Evolutionary conservation across 2,329 filamentous ascomycete genomes (phyloP), one percentile per base, ranked within the genome.

Genomic region (Neurospora sp.): DNA sequence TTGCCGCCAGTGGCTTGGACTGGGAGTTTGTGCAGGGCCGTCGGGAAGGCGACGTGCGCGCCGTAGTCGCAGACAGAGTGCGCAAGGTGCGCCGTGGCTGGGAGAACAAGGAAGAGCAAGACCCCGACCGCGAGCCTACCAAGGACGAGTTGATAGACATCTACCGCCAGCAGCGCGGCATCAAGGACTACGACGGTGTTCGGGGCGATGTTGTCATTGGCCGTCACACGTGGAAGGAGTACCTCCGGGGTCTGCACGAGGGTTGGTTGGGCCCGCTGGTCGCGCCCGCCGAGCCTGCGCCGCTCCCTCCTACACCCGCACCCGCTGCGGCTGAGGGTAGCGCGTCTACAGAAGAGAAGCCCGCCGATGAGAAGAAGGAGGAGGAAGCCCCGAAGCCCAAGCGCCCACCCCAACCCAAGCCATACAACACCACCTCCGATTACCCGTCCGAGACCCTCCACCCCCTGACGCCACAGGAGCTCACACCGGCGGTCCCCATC

Each of bases 181-280:
- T 95, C 10, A 84, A 83, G 36, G 88, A 92, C 40, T 95, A 91
- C 77, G 84, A 89, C 4, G 94, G 92, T 10, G 83, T 91, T 28
- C 86, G 87, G 72, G 96, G 96, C 65, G 95, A 98, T 78, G 85
- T 99, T 68, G 89, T 98, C 19, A 88, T 99, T 75, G 96, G 96
- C 12, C 85, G 95, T 70, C 92, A 97, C 78, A 90, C 95, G 10
- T 99, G 96, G 96, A 99, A 97, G 82, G 96, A 99, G 81, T 99
- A 98, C 79, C 83, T 98, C 33, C 87, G 94, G 70, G 96, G 96
- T 66, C 78, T 98, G 74, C 96, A 99, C 78, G 96, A 99, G 81
- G 96, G 96, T 69, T 99, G 96, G 95, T 82, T 99, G 33, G 95
- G 96, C 0, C 93, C 96, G 8, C 82, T 97, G 62, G 87, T 91